Percentiles rank a stretch among this genome's conserved stretches.
Conservation (phyloP, 2,329 filamentous ascomycete genomes). For the Arthroderma sp. region DNA sequence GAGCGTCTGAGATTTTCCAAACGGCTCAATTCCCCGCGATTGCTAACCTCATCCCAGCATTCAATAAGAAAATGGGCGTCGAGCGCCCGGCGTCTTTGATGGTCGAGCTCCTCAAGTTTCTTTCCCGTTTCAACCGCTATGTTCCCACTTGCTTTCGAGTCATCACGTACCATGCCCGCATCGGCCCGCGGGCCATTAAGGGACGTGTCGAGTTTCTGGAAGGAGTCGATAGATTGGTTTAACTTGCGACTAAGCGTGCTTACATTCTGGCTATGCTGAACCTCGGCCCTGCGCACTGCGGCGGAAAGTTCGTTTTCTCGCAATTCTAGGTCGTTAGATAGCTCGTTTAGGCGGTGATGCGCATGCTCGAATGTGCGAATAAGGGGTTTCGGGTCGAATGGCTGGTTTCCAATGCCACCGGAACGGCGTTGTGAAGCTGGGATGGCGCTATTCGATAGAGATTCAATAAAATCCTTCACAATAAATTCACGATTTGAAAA, state of each 20-base stretch:
- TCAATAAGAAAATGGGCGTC: constrained; percentile 92
- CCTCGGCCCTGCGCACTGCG: constrained; percentile 79
- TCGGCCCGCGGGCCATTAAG: constrained; percentile 41
- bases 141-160: constrained; percentile 53
- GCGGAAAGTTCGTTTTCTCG: constrained; percentile 83
- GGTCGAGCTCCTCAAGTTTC: constrained; percentile 82
- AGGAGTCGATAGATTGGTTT: constrained; percentile 81
- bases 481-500: constrained; percentile 89
- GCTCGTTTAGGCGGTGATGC: constrained; percentile 36
- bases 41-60: constrained; percentile 92
- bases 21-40: constrained; percentile 72
- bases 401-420: constrained; percentile 36
- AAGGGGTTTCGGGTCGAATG: constrained; percentile 91
- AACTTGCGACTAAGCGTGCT: constrained; percentile 78
- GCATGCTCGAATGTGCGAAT: constrained; percentile 85
- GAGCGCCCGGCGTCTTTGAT: constrained; percentile 75
- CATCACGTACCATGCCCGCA: constrained; percentile 11
- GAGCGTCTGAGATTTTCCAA: constrained; percentile 78
- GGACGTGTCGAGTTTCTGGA: constrained; percentile 76
- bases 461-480: constrained; percentile 93
- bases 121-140: constrained; percentile 91
- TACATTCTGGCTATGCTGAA: constrained; percentile 81
- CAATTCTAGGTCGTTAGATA: constrained; percentile 67
- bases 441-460: constrained; percentile 71
- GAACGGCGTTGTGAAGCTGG: constrained; percentile 64